Percentiles rank a stretch among this genome's conserved stretches.
Conservation (phyloP, 257 asterid species). For the Cynanchum wilfordii region DNA sequence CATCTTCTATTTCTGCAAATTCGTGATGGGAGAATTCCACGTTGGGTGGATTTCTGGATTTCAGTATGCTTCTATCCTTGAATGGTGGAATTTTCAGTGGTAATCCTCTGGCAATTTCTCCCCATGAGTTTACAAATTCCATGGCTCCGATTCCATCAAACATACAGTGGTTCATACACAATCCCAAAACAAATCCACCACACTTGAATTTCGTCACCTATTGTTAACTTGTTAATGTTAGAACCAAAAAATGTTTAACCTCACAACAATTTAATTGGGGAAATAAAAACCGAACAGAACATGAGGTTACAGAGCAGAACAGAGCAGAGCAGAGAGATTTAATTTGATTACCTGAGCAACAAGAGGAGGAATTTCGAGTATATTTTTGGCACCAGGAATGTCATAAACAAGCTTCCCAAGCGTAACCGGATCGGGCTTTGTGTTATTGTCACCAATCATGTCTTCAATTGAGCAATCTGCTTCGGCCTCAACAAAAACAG, state of each 20-base stretch:
- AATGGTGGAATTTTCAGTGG: conserved; percentile 53
- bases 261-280: too few relatives aligned
- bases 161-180: conserved; percentile 92
- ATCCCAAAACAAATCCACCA: conserved; percentile 84
- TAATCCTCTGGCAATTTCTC: conserved; percentile 65
- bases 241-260: too few relatives aligned
- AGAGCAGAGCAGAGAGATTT: not conserved
- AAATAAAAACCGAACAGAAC: not conserved
- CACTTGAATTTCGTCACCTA: conserved; percentile 87
- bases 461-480: conserved; percentile 52
- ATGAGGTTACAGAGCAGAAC: not conserved
- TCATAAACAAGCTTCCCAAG: conserved; percentile 84
- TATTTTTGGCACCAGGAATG: conserved; percentile 60
- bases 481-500: conserved; percentile 83
- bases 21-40: conserved; percentile 67
- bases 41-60: conserved; percentile 61
- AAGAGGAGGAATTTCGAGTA: conserved; percentile 77
- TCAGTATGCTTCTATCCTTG: conserved; percentile 66
- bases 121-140: conserved; percentile 88
- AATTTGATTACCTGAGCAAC: conserved; percentile 58
- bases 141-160: conserved; percentile 86
- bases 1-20: conserved; percentile 63
- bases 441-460: conserved; percentile 46
- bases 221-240: not conserved
- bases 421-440: conserved; percentile 74